Evolutionary conservation across 2,329 filamentous ascomycete species (phyloP), one percentile per base, ranked within the genome.

Genomic region (Phaeosphaeriaceae sp.): DNA sequence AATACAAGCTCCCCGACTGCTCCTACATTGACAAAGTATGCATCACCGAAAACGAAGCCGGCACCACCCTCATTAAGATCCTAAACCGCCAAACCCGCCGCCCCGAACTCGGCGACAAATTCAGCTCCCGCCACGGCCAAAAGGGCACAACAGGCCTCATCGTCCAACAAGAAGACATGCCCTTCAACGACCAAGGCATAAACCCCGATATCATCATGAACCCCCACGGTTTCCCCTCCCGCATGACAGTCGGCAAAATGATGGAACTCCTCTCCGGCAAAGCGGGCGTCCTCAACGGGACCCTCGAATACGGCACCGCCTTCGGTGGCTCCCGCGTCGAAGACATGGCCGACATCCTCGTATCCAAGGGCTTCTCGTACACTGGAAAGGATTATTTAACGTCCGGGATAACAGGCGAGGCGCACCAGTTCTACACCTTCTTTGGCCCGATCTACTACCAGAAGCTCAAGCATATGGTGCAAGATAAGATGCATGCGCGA

Each of bases 171-270:
- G 93, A 95, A 74, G 95, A 99, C 75, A 91, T 99, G 88, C 95
- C 95, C 0, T 99, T 99, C 81, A 91, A 91, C 36, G 95, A 99
- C 78, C 83, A 85, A 52, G 96, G 95, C 1, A 87, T 99, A 66
- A 90, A 89, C n/a, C 95, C 95, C 0, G 95, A 99, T 78, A 97
- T 99, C 67, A 99, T 99, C 86, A 99, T 99, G 95, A 99, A 99
- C 82, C 95, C 96, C 0, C 95, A 99, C 81, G 95, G 95, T 88
- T 99, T 99, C 85, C 95, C 95, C 1, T 98, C 94, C 31, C 95
- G 95, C 78, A 99, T 99, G 95, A 99, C 95, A 53, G 95, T 99
- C 62, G 95, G 95, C 31, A 99, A 99, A 79, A 91, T 99, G 83
- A 87, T 99, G 51, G 95, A 99, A 76, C 91, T 97, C 46, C 84